phyloP scores from a whole-genome alignment of 2,329 filamentous ascomycete genomes.

The Didymellaceae sp. region DNA sequence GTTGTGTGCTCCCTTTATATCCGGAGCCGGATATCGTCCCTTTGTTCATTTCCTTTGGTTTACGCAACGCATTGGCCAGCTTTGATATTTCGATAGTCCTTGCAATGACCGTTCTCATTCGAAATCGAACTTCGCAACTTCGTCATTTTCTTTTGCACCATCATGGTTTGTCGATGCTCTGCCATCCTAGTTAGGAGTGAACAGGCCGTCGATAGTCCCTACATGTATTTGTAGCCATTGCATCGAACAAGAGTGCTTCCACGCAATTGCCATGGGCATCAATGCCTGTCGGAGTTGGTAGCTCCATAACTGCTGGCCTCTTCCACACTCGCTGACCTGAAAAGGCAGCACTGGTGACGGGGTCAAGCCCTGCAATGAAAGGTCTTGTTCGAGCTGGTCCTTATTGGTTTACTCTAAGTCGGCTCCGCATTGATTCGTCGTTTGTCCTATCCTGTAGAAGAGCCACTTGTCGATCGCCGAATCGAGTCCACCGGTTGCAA shows the following conservation, averaged over 20 bases:
- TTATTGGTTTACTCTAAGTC: constrained; percentile 2
- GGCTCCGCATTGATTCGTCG: background rate
- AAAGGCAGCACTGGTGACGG: constrained; percentile 35
- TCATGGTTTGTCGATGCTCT: background rate
- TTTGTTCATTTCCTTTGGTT: too few species aligned
- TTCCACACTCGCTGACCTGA: constrained; percentile 33
- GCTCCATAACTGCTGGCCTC: constrained; percentile 38
- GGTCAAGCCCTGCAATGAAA: constrained; percentile 30
- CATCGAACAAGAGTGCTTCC: constrained; percentile 26
- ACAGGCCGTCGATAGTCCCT: constrained; percentile 20
- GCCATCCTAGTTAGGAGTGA: constrained; percentile 9
- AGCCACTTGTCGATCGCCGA: background rate
- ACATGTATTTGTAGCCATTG: constrained; percentile 25
- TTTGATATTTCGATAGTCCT: too few species aligned
- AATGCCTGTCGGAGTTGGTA: constrained; percentile 31
- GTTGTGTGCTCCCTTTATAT: background rate
- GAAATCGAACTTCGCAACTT: background rate
- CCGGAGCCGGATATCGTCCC: too few species aligned
- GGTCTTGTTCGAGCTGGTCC: constrained; percentile 20
- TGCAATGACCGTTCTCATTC: too few species aligned
- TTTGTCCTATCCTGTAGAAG: background rate
- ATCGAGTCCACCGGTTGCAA: background rate
- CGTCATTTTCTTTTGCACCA: background rate
- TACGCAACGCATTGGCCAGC: too few species aligned
- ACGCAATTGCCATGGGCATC: constrained; percentile 36